Base-by-base conservation (phyloP, 2,329 filamentous ascomycete genomes). In the Bipolaris cookei region DNA sequence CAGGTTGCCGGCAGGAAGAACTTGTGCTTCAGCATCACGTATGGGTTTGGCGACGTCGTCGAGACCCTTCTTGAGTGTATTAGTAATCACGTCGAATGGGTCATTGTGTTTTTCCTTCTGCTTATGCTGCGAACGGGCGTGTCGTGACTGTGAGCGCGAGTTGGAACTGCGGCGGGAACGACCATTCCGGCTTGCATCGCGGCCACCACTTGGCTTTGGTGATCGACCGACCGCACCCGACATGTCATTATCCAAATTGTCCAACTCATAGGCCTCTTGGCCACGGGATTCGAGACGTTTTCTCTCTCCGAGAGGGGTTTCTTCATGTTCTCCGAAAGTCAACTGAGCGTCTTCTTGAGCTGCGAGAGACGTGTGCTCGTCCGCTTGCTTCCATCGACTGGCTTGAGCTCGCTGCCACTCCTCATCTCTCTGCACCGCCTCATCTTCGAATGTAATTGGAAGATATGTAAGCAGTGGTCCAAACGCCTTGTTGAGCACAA, bases 401-500 rank as follows among this genome's bases (percentile, higher is more conserved):
- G 88, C 87, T 72, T 96, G 92, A 3, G 88, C 89, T 44, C 89
- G 83, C 66, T 92, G 89, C 72, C 98, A 99, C 37, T 90, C 91
- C 69, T 94, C 87, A 65, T 99, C 95, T 6, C 94, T 88, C n/a
- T 91, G 80, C 0, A 95, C 91, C 2, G 95, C 95, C 71, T 97
- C 94, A 62, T 98, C 95, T 74, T 99, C 95, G 53, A 98, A 87
- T 0, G 94, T 98, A 62, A 98, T 96, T 0, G 95, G 95, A 3
- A 99, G 81, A 69, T 97, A 97, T 37, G 90, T 86, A 72, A 96
- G 88, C 8, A 99, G 83, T 2, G 95, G 94, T 0, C 86, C 86
- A 66, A 99, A 98, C 0, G 92, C 90, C 51, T 82, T 80, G 74
- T 97, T 97, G 49, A 98, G 82, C 1, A 96, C 79, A 38, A 89